These are phyloP conservation scores for Vickermania ingenoplastis DNA, from an alignment of 208 protist genomes.

Conservation along the genomic window DNA sequence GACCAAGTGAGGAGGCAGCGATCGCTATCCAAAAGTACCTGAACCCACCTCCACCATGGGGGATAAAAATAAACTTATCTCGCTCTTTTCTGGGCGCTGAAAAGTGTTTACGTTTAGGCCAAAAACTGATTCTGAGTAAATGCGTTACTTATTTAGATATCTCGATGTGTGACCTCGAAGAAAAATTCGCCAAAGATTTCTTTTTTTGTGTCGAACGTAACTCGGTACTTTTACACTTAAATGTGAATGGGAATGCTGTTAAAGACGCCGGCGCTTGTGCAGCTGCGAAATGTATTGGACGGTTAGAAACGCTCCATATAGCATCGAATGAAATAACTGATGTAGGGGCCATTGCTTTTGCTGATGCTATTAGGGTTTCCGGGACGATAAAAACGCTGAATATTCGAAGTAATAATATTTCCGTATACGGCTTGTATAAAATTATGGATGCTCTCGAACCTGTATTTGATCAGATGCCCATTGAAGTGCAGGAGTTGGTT, in stretches of 20 bases:
- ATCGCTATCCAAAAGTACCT: constrained; percentile 18
- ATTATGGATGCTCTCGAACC: constrained; percentile 28
- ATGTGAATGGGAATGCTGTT: constrained; percentile 40
- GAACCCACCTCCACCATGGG: constrained; percentile 44
- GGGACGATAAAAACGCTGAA: constrained; percentile 39
- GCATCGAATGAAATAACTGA: constrained; percentile 47
- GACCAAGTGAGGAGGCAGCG: constrained; percentile 38
- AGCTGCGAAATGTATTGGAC: constrained; percentile 22
- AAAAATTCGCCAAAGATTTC: constrained; percentile 25
- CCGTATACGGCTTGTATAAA: constrained; percentile 24
- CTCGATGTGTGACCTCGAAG: constrained; percentile 44
- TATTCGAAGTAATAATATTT: constrained; percentile 40
- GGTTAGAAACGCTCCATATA: constrained; percentile 46
- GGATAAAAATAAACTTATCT: constrained; percentile 39
- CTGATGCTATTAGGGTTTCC: constrained; percentile 18
- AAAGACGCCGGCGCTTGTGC: constrained; percentile 37
- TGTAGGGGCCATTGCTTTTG: constrained; percentile 20
- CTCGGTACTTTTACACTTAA: constrained; percentile 30
- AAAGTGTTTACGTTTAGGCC: constrained; percentile 26
- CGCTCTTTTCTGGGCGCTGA: constrained; percentile 28
- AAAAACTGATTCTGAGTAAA: constrained; percentile 37
- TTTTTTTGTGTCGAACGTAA: constrained; percentile 34
- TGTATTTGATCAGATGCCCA: constrained; percentile 9
- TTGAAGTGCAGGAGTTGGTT: constrained; percentile 6
- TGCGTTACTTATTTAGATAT: constrained; percentile 43